phyloP scores from a whole-genome alignment of 768 basidiomycete species.

The Roridomyces roridus region DNA sequence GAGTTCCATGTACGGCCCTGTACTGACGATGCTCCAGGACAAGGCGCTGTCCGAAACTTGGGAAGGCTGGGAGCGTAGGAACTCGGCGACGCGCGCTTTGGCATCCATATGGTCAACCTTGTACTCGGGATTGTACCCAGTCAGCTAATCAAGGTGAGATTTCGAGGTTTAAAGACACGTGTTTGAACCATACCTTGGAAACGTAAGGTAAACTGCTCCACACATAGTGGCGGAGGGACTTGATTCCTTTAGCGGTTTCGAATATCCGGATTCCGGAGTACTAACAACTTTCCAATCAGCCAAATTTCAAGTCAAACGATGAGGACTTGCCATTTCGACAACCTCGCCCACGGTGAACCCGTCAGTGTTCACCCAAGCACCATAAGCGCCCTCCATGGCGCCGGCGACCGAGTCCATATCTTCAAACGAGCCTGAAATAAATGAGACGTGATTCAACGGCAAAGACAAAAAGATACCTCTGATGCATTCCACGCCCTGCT shows the following conservation, averaged over 20 bases:
- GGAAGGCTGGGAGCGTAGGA: constrained; percentile 10
- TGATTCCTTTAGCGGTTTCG: constrained; percentile 42
- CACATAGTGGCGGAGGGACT: constrained; percentile 43
- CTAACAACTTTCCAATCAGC: too few relatives aligned
- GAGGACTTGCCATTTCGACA: too few relatives aligned
- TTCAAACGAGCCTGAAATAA: background rate
- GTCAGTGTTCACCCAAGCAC: too few relatives aligned
- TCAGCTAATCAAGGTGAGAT: background rate
- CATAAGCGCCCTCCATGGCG: too few relatives aligned
- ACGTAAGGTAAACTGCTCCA: constrained; percentile 36
- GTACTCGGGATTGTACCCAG: constrained; percentile 10
- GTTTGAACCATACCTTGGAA: constrained; percentile 9
- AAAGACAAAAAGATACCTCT: constrained; percentile 33
- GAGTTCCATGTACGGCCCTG: constrained; percentile 17
- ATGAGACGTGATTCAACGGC: background rate
- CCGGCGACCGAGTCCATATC: background rate
- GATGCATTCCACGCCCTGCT: constrained; percentile 42
- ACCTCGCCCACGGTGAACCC: too few relatives aligned
- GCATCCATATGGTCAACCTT: constrained; percentile 14
- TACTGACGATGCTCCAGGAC: constrained; percentile 18
- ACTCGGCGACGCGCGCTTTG: constrained; percentile 14
- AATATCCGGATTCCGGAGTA: constrained; percentile 48
- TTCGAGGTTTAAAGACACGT: too few relatives aligned
- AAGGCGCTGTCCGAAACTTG: constrained; percentile 1
- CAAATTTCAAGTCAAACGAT: too few relatives aligned